These are phyloP conservation scores for Lentinula boryana DNA, from an alignment of 768 basidiomycete genomes.

Conservation along the genomic window DNA sequence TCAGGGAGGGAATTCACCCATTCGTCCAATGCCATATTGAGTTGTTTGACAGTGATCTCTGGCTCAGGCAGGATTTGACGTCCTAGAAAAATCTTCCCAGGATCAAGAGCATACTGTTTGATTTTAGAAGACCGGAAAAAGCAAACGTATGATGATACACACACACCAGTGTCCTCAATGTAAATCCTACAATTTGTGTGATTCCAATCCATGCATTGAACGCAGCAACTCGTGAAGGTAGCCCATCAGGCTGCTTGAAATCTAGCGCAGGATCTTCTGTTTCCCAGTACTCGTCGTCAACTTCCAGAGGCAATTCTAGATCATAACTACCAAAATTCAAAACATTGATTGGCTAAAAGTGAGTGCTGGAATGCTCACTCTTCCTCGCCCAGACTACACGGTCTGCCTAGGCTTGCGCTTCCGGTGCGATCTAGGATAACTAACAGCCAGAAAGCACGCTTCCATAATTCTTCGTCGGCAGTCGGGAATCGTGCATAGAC, in stretches of 20 bases:
- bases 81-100: constrained; percentile 48
- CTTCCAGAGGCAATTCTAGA: constrained; percentile 72
- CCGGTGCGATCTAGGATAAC: constrained; percentile 53
- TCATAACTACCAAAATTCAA: constrained; percentile 57
- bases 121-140: not conserved
- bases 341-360: not conserved
- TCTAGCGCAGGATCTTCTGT: constrained; percentile 35
- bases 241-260: constrained; percentile 63
- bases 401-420: constrained; percentile 48
- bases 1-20: constrained; percentile 69
- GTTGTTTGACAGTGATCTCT: constrained; percentile 55
- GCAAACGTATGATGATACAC: not conserved
- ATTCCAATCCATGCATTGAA: constrained; percentile 66
- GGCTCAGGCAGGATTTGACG: constrained; percentile 47
- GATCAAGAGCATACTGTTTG: constrained; percentile 66
- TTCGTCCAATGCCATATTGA: constrained; percentile 64
- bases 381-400: constrained; percentile 55
- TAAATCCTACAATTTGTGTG: constrained; percentile 64
- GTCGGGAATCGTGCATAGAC: constrained; percentile 41
- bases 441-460: constrained; percentile 73
- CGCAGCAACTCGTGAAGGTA: constrained; percentile 49
- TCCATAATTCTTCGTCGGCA: constrained; percentile 67
- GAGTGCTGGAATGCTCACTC: constrained; percentile 40
- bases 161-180: constrained; percentile 58
- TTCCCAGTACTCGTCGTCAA: constrained; percentile 81